Percentiles rank a stretch among this genome's conserved stretches.
Conservation (phyloP, 2,329 filamentous ascomycete species). For the Colletotrichum shisoi region DNA sequence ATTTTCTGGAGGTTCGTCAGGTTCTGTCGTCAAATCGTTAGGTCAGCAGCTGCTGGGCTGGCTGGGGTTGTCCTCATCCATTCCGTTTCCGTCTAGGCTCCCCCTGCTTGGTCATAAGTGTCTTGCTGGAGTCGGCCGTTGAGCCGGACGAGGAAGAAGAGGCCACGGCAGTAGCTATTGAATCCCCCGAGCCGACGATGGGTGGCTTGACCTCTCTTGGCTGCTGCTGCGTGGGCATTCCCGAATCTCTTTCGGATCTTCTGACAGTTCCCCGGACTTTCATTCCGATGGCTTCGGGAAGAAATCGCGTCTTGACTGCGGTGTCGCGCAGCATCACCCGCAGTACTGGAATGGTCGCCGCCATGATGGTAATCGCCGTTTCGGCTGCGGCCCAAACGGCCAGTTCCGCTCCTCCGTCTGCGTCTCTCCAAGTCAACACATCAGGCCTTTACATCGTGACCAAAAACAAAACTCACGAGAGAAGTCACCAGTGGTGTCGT, state of each 20-base stretch:
- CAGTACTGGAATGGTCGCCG: slow-evolving; percentile 47
- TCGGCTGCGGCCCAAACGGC: slow-evolving; percentile 43
- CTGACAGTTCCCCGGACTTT: slow-evolving; percentile 8
- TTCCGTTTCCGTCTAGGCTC: background rate
- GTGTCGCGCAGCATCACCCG: slow-evolving; percentile 31
- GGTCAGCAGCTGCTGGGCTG: background rate
- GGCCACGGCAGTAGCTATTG: slow-evolving; percentile 30
- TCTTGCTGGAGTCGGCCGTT: slow-evolving; percentile 25
- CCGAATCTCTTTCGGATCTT: slow-evolving; percentile 19
- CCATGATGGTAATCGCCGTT: slow-evolving; percentile 49
- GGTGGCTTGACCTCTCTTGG: slow-evolving; percentile 3
- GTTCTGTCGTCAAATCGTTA: background rate
- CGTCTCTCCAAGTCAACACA: slow-evolving; percentile 40
- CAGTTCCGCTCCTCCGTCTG: slow-evolving; percentile 39
- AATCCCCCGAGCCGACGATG: slow-evolving; percentile 21
- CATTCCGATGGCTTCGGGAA: slow-evolving; percentile 31
- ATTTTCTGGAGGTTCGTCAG: background rate
- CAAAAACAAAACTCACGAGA: slow-evolving; percentile 16
- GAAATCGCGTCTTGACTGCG: slow-evolving; percentile 21
- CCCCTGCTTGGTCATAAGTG: background rate
- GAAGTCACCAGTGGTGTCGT: slow-evolving; percentile 31
- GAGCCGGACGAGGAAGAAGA: slow-evolving; percentile 15
- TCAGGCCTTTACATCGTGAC: background rate
- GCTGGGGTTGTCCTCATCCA: background rate
- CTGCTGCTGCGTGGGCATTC: background rate